Evolutionary conservation across 345 rosid species (phyloP).

Genomic region (Pseudoturritis turrita): DNA sequence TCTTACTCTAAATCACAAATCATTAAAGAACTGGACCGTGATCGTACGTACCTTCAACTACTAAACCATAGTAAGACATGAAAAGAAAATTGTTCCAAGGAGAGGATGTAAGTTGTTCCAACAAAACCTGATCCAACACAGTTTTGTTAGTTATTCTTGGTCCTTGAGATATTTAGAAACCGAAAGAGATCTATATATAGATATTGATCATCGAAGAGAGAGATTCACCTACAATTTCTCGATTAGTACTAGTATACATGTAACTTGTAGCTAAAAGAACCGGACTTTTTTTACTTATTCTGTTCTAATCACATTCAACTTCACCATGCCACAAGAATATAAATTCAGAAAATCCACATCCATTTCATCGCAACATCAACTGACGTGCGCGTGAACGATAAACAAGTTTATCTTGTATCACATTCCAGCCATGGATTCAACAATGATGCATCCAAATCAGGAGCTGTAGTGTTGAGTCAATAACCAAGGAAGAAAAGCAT

Average conservation of each 20-base stretch:
- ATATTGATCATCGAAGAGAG: not conserved
- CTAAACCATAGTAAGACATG: constrained; percentile 85
- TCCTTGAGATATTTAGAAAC: not conserved
- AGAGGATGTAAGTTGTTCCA: constrained; percentile 77
- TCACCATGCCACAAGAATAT: not conserved
- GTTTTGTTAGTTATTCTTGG: not conserved
- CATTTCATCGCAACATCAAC: not conserved
- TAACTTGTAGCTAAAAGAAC: not conserved
- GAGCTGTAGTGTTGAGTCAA: not conserved
- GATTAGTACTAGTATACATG: not conserved
- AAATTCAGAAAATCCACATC: not conserved
- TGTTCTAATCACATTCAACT: not conserved
- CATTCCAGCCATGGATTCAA: not conserved
- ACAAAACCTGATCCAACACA: constrained; percentile 49
- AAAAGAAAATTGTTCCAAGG: constrained; percentile 91
- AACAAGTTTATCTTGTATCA: not conserved
- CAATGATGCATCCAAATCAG: not conserved
- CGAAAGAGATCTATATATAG: not conserved
- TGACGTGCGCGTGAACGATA: too few species aligned
- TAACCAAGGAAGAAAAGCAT: not conserved
- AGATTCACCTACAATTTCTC: not conserved
- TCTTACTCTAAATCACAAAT: not conserved
- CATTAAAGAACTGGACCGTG: not conserved
- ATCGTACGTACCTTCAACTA: constrained; percentile 68
- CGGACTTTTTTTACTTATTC: not conserved